These are phyloP conservation scores for Agrocybe chaxingu DNA, from an alignment of 768 basidiomycete species.

Conservation along the genomic window DNA sequence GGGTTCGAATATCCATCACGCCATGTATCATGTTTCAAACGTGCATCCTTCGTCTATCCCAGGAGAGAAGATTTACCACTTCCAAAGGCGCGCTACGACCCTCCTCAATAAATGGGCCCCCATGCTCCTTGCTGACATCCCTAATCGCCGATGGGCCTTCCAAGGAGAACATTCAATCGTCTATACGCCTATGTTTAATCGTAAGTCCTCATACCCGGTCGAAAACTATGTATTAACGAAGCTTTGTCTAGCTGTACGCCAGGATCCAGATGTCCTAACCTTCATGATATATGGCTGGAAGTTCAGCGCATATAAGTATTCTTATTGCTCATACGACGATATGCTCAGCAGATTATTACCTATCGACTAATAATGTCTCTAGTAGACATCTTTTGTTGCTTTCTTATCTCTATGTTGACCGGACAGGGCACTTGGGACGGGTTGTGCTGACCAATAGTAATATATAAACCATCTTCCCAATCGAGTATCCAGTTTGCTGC, in stretches of 20 bases:
- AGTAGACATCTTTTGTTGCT: too few relatives aligned
- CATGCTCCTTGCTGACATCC: conserved; percentile 2
- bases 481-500: too few relatives aligned
- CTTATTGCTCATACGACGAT: conserved; percentile 7
- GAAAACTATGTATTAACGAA: neutral
- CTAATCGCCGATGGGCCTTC: conserved; percentile 10
- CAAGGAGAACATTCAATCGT: conserved; percentile 9
- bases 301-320: conserved; percentile 10
- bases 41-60: conserved; percentile 4
- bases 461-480: too few relatives aligned
- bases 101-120: conserved; percentile 11
- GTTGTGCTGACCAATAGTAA: too few relatives aligned
- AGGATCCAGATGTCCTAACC: neutral
- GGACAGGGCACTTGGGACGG: too few relatives aligned
- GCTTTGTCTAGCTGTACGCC: neutral
- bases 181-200: conserved; percentile 7
- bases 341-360: too few relatives aligned
- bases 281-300: conserved; percentile 8
- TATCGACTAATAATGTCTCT: too few relatives aligned
- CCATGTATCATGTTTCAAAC: conserved; percentile 7
- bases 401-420: too few relatives aligned
- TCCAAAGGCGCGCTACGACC: conserved; percentile 5
- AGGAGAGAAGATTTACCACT: conserved; percentile 12
- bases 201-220: neutral
- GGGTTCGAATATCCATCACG: conserved; percentile 9